Evolutionary conservation across 257 asterid genomes (phyloP).

Genomic region (Jaltomata sinuosa): DNA sequence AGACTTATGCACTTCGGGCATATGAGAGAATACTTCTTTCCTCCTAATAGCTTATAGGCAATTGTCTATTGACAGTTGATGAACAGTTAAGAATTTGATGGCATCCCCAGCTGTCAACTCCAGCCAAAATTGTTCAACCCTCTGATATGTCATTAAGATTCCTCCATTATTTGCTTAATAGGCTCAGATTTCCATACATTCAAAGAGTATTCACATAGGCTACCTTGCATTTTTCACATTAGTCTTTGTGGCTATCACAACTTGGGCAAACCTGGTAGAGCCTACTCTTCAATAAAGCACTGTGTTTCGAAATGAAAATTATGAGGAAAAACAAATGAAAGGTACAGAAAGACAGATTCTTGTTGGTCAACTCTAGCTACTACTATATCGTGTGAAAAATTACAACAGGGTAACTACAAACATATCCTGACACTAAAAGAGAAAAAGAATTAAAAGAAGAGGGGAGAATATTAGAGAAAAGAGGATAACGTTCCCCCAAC

Average conservation of each 20-base stretch:
- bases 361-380: background rate
- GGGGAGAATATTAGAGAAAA: background rate
- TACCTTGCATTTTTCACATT: background rate
- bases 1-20: no score
- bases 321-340: background rate
- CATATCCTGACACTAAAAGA: background rate
- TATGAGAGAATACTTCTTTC: no score
- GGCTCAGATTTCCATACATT: background rate
- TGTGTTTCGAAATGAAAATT: background rate
- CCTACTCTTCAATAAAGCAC: background rate
- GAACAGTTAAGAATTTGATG: background rate
- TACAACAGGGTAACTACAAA: slow-evolving; percentile 4
- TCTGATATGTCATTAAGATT: background rate
- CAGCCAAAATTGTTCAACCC: background rate
- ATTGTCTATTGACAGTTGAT: background rate
- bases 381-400: background rate
- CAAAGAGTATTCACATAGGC: background rate
- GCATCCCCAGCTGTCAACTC: background rate
- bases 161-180: background rate
- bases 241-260: background rate
- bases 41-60: no score
- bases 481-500: background rate
- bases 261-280: background rate
- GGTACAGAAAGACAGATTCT: background rate
- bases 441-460: background rate